Percentiles rank a stretch among this genome's conserved stretches.
Conservation (phyloP, 257 asterid species). For the Jasminum sambac region DNA sequence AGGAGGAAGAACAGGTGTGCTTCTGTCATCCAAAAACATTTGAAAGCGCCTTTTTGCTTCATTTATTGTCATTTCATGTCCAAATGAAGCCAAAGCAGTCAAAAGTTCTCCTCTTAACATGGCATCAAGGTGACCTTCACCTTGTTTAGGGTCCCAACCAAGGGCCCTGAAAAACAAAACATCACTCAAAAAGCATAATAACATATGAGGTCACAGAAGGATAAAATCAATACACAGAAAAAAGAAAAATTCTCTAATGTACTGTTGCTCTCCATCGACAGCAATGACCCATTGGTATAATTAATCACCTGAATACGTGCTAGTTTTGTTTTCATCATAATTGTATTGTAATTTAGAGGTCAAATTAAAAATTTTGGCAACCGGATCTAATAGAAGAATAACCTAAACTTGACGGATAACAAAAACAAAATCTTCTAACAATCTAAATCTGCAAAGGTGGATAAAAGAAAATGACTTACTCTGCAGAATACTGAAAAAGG, state of each 20-base stretch:
- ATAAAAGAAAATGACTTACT: conserved; percentile 61
- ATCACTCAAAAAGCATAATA: conserved; percentile 7
- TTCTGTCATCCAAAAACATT: conserved; percentile 68
- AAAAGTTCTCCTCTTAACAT: conserved; percentile 93
- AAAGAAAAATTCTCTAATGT: not conserved
- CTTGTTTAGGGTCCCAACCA: conserved; percentile 95
- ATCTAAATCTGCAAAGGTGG: not conserved
- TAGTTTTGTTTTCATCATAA: too few relatives aligned
- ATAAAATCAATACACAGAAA: not conserved
- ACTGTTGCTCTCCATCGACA: not conserved
- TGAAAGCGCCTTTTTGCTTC: conserved; percentile 82
- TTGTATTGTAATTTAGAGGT: too few relatives aligned
- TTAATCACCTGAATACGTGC: not conserved
- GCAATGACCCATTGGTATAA: not conserved
- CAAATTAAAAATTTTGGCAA: too few relatives aligned
- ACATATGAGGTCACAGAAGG: conserved; percentile 3
- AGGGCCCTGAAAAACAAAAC: conserved; percentile 64
- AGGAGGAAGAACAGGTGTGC: conserved; percentile 74
- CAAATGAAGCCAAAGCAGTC: conserved; percentile 67
- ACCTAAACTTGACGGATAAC: not conserved
- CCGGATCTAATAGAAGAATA: not conserved
- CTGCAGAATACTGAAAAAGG: conserved; percentile 85
- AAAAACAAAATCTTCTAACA: not conserved
- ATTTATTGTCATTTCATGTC: conserved; percentile 57
- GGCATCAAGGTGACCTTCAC: conserved; percentile 89